Conservation (phyloP, 225 moss, liverwort and hornwort genomes). For the Climacium dendroides region DNA sequence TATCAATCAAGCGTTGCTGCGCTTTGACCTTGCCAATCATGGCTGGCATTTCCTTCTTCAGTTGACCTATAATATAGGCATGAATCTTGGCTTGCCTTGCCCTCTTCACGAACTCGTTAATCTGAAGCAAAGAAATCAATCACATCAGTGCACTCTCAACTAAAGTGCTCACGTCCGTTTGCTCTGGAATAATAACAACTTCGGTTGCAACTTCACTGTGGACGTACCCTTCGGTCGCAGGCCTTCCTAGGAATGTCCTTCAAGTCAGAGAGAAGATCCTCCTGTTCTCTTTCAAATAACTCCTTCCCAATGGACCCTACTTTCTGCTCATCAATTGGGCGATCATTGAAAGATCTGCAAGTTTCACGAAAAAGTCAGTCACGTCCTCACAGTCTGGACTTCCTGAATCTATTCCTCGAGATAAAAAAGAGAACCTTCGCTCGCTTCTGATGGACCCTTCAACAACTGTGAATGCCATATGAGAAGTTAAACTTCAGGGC, state of each 20-base stretch:
- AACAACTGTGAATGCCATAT: not conserved
- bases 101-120: slow-evolving; percentile 98
- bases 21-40: slow-evolving; percentile 91
- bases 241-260: slow-evolving; percentile 98
- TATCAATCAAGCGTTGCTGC: slow-evolving; percentile 84
- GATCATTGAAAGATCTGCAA: slow-evolving; percentile 88
- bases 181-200: not conserved
- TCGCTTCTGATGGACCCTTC: not conserved
- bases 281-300: slow-evolving; percentile 88
- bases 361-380: not conserved
- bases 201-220: not conserved
- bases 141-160: not conserved
- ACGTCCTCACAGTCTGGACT: not conserved
- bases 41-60: slow-evolving; percentile 96
- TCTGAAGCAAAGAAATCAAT: slow-evolving; percentile 22
- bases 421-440: not conserved
- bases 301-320: slow-evolving; percentile 84
- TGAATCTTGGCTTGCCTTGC: slow-evolving; percentile 95
- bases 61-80: slow-evolving; percentile 81
- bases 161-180: not conserved
- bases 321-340: slow-evolving; percentile 59
- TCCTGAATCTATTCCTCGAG: not conserved
- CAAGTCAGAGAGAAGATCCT: slow-evolving; percentile 78
- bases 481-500: not conserved
- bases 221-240: slow-evolving; percentile 74